Percentiles rank a stretch among this genome's conserved stretches.
Evolutionary conservation across 2,329 filamentous ascomycete species (phyloP).

Genomic region (Penicillium sp.): DNA sequence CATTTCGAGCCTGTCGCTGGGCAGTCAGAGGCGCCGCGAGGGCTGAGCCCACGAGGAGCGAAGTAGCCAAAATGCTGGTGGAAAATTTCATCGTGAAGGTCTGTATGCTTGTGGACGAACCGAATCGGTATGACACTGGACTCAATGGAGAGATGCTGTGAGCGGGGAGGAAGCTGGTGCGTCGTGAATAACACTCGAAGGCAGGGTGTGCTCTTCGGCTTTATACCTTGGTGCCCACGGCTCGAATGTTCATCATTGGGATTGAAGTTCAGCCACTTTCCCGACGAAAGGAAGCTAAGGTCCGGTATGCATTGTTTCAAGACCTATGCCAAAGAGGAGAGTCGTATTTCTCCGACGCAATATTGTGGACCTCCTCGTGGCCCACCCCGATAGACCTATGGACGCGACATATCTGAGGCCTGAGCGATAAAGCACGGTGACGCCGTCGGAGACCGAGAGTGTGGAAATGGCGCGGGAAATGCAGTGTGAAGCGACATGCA

Average conservation of each 20-base stretch:
- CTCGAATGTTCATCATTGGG: no score
- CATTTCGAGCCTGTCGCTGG: constrained; percentile 29
- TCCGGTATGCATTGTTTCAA: no score
- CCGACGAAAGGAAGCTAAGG: no score
- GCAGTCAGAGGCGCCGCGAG: constrained; percentile 45
- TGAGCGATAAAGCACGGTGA: not conserved
- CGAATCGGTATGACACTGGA: not conserved
- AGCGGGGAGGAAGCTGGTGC: no score
- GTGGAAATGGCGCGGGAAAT: not conserved
- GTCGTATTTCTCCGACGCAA: constrained; percentile 4
- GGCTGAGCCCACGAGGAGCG: constrained; percentile 38
- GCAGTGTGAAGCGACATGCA: constrained; percentile 1
- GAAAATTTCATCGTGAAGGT: constrained; percentile 46
- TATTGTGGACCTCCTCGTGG: not conserved
- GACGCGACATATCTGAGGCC: not conserved
- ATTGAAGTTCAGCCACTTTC: no score
- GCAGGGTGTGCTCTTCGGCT: not conserved
- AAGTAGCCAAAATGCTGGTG: constrained; percentile 28
- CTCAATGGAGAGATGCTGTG: not conserved
- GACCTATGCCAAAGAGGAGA: no score
- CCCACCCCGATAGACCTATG: not conserved
- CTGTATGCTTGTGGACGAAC: not conserved
- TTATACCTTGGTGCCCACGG: not conserved
- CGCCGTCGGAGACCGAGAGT: constrained; percentile 11
- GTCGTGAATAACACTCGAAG: no score